Evolutionary conservation across 2,329 filamentous ascomycete species (phyloP).

Genomic region (Pyrenochaeta sp.): DNA sequence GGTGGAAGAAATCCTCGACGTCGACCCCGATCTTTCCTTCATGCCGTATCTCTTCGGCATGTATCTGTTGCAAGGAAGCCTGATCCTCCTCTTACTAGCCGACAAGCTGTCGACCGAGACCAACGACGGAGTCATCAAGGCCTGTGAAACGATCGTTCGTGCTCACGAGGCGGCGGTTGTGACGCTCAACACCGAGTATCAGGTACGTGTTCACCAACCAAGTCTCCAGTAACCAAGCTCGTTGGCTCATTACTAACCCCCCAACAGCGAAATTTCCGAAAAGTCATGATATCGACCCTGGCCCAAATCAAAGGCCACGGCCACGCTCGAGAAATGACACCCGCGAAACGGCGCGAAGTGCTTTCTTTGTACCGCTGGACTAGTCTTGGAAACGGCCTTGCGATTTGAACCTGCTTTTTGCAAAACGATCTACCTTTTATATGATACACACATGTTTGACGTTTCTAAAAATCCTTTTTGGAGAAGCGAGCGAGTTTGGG

Average conservation of each 20-base stretch:
- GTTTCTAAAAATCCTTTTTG: too few relatives aligned
- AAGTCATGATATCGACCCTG: conserved; percentile 57
- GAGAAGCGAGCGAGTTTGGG: too few relatives aligned
- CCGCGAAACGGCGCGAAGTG: conserved; percentile 54
- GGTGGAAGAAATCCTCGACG: conserved; percentile 83
- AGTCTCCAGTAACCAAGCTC: too few relatives aligned
- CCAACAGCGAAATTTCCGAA: conserved; percentile 61
- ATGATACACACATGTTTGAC: too few relatives aligned
- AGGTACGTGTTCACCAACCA: too few relatives aligned
- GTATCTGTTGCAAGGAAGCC: conserved; percentile 88
- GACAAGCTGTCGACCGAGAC: conserved; percentile 88
- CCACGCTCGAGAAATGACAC: conserved; percentile 46
- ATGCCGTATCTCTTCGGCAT: conserved; percentile 98
- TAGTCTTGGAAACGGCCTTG: conserved; percentile 50
- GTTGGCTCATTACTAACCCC: conserved; percentile 4
- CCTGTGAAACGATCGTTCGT: conserved; percentile 90
- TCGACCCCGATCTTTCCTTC: conserved; percentile 88
- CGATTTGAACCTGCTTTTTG: conserved; percentile 28
- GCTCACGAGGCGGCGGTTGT: conserved; percentile 95
- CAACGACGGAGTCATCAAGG: conserved; percentile 81
- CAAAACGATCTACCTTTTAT: background rate
- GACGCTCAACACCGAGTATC: conserved; percentile 93
- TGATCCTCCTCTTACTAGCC: conserved; percentile 83
- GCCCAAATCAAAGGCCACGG: conserved; percentile 48
- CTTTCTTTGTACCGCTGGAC: conserved; percentile 64